phyloP scores from a whole-genome alignment of 2,329 filamentous ascomycete genomes.

The Stagonosporopsis vannaccii region DNA sequence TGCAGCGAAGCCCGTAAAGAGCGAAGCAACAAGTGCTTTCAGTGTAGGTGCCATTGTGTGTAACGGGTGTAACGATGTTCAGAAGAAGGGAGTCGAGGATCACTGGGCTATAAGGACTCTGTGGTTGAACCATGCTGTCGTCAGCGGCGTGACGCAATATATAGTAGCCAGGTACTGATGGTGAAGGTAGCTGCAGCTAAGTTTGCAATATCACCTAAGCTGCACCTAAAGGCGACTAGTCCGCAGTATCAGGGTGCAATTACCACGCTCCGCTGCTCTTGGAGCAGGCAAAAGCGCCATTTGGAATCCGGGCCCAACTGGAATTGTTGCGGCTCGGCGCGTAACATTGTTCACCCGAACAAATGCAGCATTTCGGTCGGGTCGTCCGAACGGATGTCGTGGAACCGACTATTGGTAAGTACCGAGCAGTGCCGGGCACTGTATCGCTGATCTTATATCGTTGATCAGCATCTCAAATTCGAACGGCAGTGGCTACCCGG shows the following conservation, averaged over 20 bases:
- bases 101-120: not conserved
- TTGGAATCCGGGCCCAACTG: constrained; percentile 6
- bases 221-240: constrained; percentile 5
- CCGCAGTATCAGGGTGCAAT: not conserved
- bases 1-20: constrained; percentile 28
- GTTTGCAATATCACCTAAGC: not conserved
- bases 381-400: constrained; percentile 5
- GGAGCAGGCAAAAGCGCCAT: constrained; percentile 7
- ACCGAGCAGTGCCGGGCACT: constrained; percentile 6
- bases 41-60: constrained; percentile 20
- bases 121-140: not conserved
- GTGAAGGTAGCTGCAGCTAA: constrained; percentile 4
- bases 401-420: constrained; percentile 10
- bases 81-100: not conserved
- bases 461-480: constrained; percentile 1
- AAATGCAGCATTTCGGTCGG: not conserved
- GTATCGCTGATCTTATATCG: constrained; percentile 1
- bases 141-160: constrained; percentile 7
- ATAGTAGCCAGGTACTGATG: not conserved
- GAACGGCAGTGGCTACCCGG: not conserved
- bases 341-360: constrained; percentile 2
- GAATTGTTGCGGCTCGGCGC: constrained; percentile 8
- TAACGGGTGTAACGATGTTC: not conserved
- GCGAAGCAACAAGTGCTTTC: constrained; percentile 21
- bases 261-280: not conserved